Percentiles rank a stretch among this genome's conserved stretches.
phyloP scores from a whole-genome alignment of 1,139 yeast species.

The Pichia sp. region DNA sequence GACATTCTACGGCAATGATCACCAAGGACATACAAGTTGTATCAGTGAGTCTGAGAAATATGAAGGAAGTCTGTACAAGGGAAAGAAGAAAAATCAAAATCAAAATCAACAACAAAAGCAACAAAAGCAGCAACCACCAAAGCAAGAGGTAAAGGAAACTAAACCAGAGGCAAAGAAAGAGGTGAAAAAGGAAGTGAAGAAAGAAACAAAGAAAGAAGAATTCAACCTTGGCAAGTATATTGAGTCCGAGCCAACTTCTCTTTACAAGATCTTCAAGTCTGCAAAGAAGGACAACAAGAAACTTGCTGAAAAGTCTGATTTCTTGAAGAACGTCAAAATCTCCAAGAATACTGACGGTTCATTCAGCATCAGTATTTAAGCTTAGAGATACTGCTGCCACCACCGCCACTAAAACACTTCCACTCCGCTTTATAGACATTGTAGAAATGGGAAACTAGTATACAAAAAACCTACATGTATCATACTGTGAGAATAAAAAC shows the following conservation, averaged over 20 bases:
- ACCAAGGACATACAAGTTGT: conserved; percentile 76
- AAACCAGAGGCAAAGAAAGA: conserved; percentile 41
- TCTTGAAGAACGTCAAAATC: conserved; percentile 24
- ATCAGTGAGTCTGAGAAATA: conserved; percentile 93
- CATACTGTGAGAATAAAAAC: too few species aligned
- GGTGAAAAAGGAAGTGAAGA: conserved; percentile 25
- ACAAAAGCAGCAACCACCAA: conserved; percentile 23
- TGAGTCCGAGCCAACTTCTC: conserved; percentile 16
- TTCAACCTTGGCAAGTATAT: conserved; percentile 18
- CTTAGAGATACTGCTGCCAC: too few species aligned
- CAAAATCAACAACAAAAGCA: conserved; percentile 12
- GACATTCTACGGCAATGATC: conserved; percentile 69
- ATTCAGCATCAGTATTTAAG: too few species aligned
- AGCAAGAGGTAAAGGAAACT: conserved; percentile 22
- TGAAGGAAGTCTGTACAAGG: conserved; percentile 75
- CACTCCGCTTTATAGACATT: background rate
- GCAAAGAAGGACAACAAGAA: conserved; percentile 22
- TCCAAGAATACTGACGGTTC: conserved; percentile 23
- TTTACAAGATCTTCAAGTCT: conserved; percentile 28
- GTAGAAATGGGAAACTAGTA: background rate
- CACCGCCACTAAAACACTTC: too few species aligned
- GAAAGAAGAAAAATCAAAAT: conserved; percentile 39
- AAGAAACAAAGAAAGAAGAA: conserved; percentile 10
- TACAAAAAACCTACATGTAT: too few species aligned
- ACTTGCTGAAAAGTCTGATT: conserved; percentile 21